Evolutionary conservation across 140 eudicot genomes (phyloP), one percentile per base, ranked within the genome.

Genomic region (Oenanthe javanica): DNA sequence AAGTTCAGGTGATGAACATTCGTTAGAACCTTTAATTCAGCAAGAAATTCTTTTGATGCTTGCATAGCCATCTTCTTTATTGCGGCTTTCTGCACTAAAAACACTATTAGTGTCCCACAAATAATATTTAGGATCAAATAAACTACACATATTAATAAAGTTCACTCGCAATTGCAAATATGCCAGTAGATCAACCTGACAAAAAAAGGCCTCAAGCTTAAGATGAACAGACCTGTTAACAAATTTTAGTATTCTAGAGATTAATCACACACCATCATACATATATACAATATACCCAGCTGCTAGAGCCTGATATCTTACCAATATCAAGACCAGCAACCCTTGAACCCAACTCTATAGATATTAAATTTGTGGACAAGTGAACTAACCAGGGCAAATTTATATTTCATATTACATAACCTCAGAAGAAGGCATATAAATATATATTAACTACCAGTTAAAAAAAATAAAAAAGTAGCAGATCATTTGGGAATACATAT

Each of bases 51-150:
- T 38, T 45, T 77, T 16, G 79, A 77, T 4, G 79, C 79, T 52
- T 77, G 79, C 79, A 77, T 77, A 52, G 52, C 79, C 79, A 77
- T 77, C 70, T 77, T 77, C 69, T 77, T 77, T 52, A 77, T 77
- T 77, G 79, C 79, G n/a, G 79, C 79, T 77, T 77, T 77, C 79
- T 77, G 79, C 69, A 77, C 6, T 21, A 75, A 23, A 10, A 11
- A 11, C 16, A 12, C 57, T 73, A 46, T 46, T 50, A 75, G 51
- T 21, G 77, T 46, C 46, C n/a, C 49, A 52, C 55, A 43, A 72
- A 42, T 18, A 0, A 43, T 19, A 19, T 9, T 19, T 10, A 19
- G 10, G 5, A 72, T 72, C 31, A 9, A 5, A 72, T 69, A 69
- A 4, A 70, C 45, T 19, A 46, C 40, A 46, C 55, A 19, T 45